These are phyloP conservation scores for Taphrina deformans DNA, from an alignment of 1,139 yeast genomes.

Conservation along the genomic window DNA sequence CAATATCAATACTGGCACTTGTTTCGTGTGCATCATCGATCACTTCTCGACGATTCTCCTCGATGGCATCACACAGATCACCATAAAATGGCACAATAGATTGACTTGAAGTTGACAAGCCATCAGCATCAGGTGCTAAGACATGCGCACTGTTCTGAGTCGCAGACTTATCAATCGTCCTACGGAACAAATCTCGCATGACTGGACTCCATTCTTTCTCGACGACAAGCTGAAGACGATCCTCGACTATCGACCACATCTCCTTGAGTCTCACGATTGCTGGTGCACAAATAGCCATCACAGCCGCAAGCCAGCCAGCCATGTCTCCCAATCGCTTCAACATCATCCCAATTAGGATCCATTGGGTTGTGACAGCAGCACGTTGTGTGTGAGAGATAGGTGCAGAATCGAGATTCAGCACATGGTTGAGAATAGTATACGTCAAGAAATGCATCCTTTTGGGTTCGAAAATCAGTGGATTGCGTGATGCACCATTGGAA, in stretches of 20 bases:
- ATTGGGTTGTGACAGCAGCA: slow-evolving; percentile 69
- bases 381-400: slow-evolving; percentile 49
- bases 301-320: slow-evolving; percentile 93
- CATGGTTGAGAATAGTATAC: slow-evolving; percentile 66
- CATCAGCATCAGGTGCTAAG: slow-evolving; percentile 86
- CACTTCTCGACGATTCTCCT: not conserved
- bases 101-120: slow-evolving; percentile 67
- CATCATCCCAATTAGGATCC: slow-evolving; percentile 82
- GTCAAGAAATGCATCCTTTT: slow-evolving; percentile 76
- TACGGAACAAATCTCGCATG: slow-evolving; percentile 78
- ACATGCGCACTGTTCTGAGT: slow-evolving; percentile 55
- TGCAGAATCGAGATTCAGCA: slow-evolving; percentile 54
- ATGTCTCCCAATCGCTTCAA: slow-evolving; percentile 84
- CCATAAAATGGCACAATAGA: slow-evolving; percentile 90
- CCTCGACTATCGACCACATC: slow-evolving; percentile 75
- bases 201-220: slow-evolving; percentile 93
- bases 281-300: slow-evolving; percentile 77
- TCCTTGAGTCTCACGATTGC: slow-evolving; percentile 72
- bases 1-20: slow-evolving; percentile 1
- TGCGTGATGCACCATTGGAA: slow-evolving; percentile 44
- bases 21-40: not conserved
- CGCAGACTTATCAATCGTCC: slow-evolving; percentile 41
- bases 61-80: slow-evolving; percentile 54
- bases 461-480: slow-evolving; percentile 59
- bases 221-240: slow-evolving; percentile 60